phyloP scores from a whole-genome alignment of 345 rosid species.

The Arabidopsis suecica region DNA sequence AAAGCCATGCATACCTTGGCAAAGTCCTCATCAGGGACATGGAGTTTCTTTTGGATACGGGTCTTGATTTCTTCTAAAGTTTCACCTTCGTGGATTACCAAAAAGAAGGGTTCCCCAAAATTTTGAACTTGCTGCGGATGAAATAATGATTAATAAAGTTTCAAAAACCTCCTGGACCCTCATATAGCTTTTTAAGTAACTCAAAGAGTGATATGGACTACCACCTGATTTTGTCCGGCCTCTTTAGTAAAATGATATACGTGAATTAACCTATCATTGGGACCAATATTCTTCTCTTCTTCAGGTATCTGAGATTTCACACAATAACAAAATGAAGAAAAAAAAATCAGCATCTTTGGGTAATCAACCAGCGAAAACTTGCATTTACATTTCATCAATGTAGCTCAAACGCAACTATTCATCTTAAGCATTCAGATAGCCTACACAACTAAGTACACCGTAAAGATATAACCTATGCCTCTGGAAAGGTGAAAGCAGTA shows the following conservation, averaged over 20 bases:
- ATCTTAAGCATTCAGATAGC: conserved; percentile 23
- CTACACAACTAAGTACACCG: conserved; percentile 7
- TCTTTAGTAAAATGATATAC: conserved; percentile 91
- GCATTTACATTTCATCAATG: background rate
- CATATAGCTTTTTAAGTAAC: conserved; percentile 2
- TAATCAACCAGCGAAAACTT: conserved; percentile 16
- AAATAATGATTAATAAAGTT: conserved; percentile 22
- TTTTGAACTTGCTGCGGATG: conserved; percentile 81
- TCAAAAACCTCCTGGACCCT: background rate
- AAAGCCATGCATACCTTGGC: conserved; percentile 60
- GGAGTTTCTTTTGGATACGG: conserved; percentile 83
- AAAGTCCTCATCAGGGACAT: conserved; percentile 89
- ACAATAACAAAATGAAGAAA: conserved; percentile 16
- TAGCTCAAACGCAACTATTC: conserved; percentile 23
- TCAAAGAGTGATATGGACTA: conserved; percentile 37
- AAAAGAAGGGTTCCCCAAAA: conserved; percentile 96
- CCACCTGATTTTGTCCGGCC: conserved; percentile 75
- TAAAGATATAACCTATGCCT: too few relatives aligned
- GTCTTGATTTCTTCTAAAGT: conserved; percentile 76
- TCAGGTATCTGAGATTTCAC: conserved; percentile 70
- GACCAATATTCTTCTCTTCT: conserved; percentile 86
- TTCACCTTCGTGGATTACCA: conserved; percentile 92
- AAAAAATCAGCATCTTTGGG: conserved; percentile 13
- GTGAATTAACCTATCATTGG: conserved; percentile 81
- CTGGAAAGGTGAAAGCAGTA: background rate